A percentile compares a stretch with the other conserved stretches of the same genome.
Conservation (phyloP, 2,329 filamentous ascomycete species). For the Arthrobotrys pseudoclavata region DNA sequence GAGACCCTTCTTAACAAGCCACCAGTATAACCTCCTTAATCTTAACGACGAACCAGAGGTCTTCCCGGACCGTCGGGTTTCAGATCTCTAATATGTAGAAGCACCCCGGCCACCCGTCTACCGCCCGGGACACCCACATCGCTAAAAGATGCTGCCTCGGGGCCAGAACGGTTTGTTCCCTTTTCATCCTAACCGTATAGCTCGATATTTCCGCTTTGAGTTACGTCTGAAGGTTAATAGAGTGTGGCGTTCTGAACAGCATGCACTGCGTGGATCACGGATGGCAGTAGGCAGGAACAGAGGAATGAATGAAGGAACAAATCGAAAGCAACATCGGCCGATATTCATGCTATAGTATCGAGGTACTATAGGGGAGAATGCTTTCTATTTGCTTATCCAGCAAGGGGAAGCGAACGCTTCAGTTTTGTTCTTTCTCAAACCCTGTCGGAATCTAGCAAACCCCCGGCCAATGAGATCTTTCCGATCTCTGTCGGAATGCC, state of each 20-base stretch:
- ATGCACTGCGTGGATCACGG: slow-evolving; percentile 29
- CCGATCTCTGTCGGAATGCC: slow-evolving; percentile 40
- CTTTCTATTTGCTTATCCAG: slow-evolving; percentile 9
- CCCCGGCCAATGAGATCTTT: slow-evolving; percentile 47
- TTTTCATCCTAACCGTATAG: slow-evolving; percentile 15
- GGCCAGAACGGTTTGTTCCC: neutral
- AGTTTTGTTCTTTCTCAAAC: slow-evolving; percentile 33
- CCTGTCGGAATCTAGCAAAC: slow-evolving; percentile 35
- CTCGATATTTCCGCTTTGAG: slow-evolving; percentile 25
- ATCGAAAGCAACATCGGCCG: slow-evolving; percentile 11
- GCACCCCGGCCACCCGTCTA: slow-evolving; percentile 11
- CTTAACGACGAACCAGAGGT: slow-evolving; percentile 49
- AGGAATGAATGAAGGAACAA: slow-evolving; percentile 3
- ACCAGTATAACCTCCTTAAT: slow-evolving; percentile 59
- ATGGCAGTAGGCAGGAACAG: slow-evolving; percentile 15
- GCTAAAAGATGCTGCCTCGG: slow-evolving; percentile 51
- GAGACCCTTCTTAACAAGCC: slow-evolving; percentile 36
- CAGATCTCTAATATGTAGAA: slow-evolving; percentile 51
- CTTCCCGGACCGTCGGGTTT: slow-evolving; percentile 56
- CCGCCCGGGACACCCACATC: slow-evolving; percentile 32
- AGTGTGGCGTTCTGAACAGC: slow-evolving; percentile 46
- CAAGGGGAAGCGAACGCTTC: slow-evolving; percentile 47
- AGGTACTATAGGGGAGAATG: slow-evolving; percentile 1
- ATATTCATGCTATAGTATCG: slow-evolving; percentile 2
- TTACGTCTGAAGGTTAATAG: slow-evolving; percentile 26